Conservation (phyloP, 495 filamentous ascomycete species). For the Annulohypoxylon maeteangense region DNA sequence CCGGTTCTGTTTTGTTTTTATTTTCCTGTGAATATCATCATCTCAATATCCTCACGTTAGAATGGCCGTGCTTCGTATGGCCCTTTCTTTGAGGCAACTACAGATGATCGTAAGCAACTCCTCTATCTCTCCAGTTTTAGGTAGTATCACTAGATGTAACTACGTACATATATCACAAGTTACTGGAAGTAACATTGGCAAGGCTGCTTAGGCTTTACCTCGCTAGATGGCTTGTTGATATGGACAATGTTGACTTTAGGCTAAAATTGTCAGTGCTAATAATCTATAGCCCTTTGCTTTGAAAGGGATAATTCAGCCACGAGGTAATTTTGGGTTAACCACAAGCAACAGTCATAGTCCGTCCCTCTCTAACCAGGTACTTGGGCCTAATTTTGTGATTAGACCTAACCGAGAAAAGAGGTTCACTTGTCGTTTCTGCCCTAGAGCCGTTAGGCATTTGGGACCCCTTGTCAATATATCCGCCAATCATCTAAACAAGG, state of each 20-base stretch:
- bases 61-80: not conserved
- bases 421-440: not conserved
- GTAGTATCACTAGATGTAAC: not conserved
- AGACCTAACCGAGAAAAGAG: constrained; percentile 2
- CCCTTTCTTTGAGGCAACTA: not conserved
- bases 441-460: not conserved
- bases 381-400: constrained; percentile 3
- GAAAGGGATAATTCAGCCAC: not conserved
- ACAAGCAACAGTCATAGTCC: not conserved
- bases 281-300: not conserved
- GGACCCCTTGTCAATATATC: not conserved
- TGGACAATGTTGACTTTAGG: not conserved
- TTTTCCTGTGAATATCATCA: not conserved
- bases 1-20: not conserved
- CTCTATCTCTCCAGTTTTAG: not conserved
- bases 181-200: constrained; percentile 3
- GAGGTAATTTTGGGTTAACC: not conserved
- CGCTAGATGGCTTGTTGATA: not conserved
- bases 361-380: not conserved
- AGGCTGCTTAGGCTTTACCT: not conserved
- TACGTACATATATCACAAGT: not conserved
- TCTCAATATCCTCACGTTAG: not conserved
- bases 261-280: no score
- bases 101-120: not conserved
- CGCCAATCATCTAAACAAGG: not conserved